Evolutionary conservation across 2,329 filamentous ascomycete species (phyloP).

Genomic region (Scedosporium boydii): DNA sequence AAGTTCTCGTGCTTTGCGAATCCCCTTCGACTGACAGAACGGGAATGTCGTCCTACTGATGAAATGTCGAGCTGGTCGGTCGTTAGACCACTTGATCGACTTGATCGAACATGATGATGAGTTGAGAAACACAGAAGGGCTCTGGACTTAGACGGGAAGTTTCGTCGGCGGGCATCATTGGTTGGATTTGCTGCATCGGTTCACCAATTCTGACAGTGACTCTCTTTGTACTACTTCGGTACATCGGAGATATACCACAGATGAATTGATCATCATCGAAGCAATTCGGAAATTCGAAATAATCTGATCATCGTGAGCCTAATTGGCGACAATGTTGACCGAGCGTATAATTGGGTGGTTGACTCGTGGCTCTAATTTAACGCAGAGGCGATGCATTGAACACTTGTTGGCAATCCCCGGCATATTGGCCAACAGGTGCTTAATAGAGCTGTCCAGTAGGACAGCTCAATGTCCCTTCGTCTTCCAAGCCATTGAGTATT

Average conservation of each 20-base stretch:
- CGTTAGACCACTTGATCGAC: neutral
- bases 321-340: neutral
- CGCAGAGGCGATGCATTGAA: neutral
- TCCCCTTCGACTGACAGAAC: neutral
- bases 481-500: no score
- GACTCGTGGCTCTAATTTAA: neutral
- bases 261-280: neutral
- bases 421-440: neutral
- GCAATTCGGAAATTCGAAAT: neutral
- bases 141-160: no score
- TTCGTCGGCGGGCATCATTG: neutral
- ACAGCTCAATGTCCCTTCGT: neutral
- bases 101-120: neutral
- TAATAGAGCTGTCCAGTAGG: neutral
- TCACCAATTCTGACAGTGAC: no score
- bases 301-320: neutral
- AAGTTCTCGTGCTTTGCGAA: conserved; percentile 4
- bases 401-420: neutral
- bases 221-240: no score
- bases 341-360: neutral
- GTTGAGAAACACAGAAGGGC: no score
- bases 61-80: neutral
- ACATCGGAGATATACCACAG: no score
- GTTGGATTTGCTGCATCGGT: neutral
- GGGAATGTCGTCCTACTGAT: neutral